Base-by-base conservation (phyloP, 1,139 yeast species). In the Debaryomycetaceae sp. region DNA sequence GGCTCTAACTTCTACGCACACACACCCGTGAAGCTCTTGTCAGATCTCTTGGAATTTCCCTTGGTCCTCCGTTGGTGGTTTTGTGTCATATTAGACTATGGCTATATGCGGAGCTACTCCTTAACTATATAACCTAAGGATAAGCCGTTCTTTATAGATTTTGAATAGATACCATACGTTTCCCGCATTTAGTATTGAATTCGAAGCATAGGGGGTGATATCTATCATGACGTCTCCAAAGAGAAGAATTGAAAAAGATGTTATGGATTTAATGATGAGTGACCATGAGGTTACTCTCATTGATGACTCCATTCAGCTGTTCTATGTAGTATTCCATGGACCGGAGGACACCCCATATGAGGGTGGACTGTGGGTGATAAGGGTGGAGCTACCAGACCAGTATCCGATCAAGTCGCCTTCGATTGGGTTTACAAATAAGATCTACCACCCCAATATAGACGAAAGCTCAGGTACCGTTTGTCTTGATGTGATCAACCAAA, bases 351-450 rank as follows among this genome's bases (percentile, higher is more conserved):
- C 87, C 54, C 96, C 97, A 2, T 93, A 90, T 63, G 88, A 85
- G 53, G 90, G 88, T 1, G 99, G 99, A 0, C 73, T 78, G 3
- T 93, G 98, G 98, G 84, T 86, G 60, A 75, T 93, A 36, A 87
- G 91, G 56, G 98, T 93, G 17, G 98, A 93, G 62, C 72, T 93
- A 48, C 99, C 99, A 2, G 96, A 89, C 59, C 95, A 87, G 62
- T 93, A 93, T 58, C 99, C 99, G 0, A 88, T 88, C 64, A 91
- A 89, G 61, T 87, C 96, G 7, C 99, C 99, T 11, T 89, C 97
- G 13, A 90, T 93, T 52, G 98, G 98, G 4, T 93, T 93, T 62
- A 83, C 83, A 46, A 93, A 91, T 65, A 87, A 85, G 62, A 91
- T 93, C 31, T 91, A 82, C 65, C 99, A 93, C 61, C 99, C 99